Percentiles rank a stretch among this genome's conserved stretches.
Conservation (phyloP, 106 monocot genomes). For the Dendrobium officinale region DNA sequence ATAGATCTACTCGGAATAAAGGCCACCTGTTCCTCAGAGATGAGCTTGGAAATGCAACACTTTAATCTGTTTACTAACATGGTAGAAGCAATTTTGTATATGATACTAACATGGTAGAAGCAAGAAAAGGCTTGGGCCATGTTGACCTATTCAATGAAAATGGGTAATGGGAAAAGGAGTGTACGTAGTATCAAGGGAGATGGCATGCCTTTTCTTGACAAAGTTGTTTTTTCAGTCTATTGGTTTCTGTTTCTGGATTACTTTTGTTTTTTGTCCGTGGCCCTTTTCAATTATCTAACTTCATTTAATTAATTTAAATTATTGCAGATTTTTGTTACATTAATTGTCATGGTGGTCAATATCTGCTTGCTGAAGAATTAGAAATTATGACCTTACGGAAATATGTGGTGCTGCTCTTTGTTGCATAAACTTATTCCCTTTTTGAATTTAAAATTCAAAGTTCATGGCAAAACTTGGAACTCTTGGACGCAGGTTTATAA, state of each 20-base stretch:
- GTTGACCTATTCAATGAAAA: neutral
- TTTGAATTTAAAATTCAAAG: constrained; percentile 10
- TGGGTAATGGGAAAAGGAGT: neutral
- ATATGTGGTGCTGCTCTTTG: constrained; percentile 8
- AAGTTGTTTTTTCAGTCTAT: constrained; percentile 1
- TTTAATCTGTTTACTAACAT: too few relatives aligned
- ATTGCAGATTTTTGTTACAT: constrained; percentile 8
- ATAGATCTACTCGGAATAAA: too few relatives aligned
- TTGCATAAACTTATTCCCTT: neutral
- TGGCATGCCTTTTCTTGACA: neutral
- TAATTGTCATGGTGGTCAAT: neutral
- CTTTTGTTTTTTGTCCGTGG: neutral
- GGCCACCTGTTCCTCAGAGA: too few relatives aligned
- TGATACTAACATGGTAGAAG: too few relatives aligned
- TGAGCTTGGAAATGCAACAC: too few relatives aligned
- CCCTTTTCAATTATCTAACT: constrained; percentile 1
- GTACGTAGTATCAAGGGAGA: neutral
- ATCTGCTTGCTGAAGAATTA: neutral
- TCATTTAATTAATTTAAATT: neutral
- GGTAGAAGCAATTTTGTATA: too few relatives aligned
- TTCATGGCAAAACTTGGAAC: constrained; percentile 30
- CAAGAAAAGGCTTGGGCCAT: too few relatives aligned
- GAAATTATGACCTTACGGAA: constrained; percentile 11
- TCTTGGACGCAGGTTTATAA: constrained; percentile 20
- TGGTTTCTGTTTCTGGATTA: neutral